These are phyloP conservation scores for Dictyostelium brefeldianum DNA, from an alignment of 78 protist species.

Conservation along the genomic window DNA sequence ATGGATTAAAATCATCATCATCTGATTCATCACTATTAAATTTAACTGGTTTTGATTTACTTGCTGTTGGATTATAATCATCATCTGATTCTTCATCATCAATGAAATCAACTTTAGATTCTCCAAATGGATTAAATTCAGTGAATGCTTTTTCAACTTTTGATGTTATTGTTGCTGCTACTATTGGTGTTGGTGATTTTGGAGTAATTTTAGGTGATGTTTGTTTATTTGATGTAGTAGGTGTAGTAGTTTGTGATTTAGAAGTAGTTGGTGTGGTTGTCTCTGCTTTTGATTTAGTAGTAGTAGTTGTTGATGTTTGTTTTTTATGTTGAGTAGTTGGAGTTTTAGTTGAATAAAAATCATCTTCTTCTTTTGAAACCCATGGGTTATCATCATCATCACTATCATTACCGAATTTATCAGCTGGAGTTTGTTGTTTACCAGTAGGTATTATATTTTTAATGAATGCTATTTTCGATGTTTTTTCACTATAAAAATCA, in stretches of 20 bases:
- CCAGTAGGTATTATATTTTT: not conserved
- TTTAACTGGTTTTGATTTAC: slow-evolving; percentile 4
- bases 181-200: not conserved
- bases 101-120: not conserved
- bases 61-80: not conserved
- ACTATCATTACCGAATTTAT: slow-evolving; percentile 54
- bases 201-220: not conserved
- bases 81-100: not conserved
- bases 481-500: slow-evolving; percentile 30
- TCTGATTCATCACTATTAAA: slow-evolving; percentile 9
- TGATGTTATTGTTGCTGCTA: not conserved
- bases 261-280: not conserved
- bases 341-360: not conserved
- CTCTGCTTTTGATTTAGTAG: not conserved
- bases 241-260: not conserved
- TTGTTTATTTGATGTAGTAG: not conserved
- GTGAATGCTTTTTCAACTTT: not conserved
- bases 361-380: slow-evolving; percentile 8
- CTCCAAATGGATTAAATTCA: slow-evolving; percentile 28
- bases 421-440: not conserved
- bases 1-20: slow-evolving; percentile 9
- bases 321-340: not conserved
- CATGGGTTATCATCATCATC: slow-evolving; percentile 38
- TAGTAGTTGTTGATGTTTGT: not conserved
- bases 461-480: not conserved